These are phyloP conservation scores for Crithidia mellificae DNA, from an alignment of 208 protist genomes.

Conservation along the genomic window DNA sequence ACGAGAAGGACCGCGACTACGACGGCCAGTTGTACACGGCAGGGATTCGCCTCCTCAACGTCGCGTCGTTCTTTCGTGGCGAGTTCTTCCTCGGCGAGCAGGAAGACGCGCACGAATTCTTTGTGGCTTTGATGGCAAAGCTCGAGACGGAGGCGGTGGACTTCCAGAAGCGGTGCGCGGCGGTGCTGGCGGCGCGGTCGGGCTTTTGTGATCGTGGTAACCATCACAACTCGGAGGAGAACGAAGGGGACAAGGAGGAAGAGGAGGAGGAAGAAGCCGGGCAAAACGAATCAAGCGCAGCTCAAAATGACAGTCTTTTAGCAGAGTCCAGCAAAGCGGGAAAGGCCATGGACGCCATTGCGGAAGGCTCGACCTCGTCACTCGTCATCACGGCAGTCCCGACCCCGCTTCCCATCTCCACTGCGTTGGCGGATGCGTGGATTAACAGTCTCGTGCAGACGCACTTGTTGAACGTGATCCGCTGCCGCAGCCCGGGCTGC, in stretches of 20 bases:
- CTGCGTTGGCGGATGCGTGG: slow-evolving; percentile 44
- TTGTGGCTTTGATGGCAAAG: slow-evolving; percentile 58
- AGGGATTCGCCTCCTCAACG: slow-evolving; percentile 25
- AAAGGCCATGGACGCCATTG: neutral
- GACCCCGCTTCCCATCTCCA: slow-evolving; percentile 11
- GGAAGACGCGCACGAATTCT: slow-evolving; percentile 86
- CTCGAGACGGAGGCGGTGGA: slow-evolving; percentile 69
- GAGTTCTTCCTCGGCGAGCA: slow-evolving; percentile 78
- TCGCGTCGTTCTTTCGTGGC: slow-evolving; percentile 39
- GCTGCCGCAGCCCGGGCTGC: slow-evolving; percentile 59
- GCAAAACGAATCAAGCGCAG: too few relatives aligned
- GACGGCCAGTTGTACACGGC: slow-evolving; percentile 27
- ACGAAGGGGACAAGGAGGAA: neutral
- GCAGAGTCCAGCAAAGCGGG: too few relatives aligned
- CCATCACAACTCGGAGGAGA: neutral
- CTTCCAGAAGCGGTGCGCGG: slow-evolving; percentile 34
- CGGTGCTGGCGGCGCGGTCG: slow-evolving; percentile 2
- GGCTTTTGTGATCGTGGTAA: too few relatives aligned
- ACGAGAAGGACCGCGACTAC: slow-evolving; percentile 24
- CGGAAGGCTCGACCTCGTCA: neutral
- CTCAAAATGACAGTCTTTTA: too few relatives aligned
- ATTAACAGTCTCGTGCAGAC: slow-evolving; percentile 65
- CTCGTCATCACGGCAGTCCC: neutral
- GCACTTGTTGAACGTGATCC: slow-evolving; percentile 80
- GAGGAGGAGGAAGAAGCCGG: neutral